Evolutionary conservation across 306 rosid genomes (phyloP), one percentile per base, ranked within the genome.

Genomic region (Cicer bijugum): DNA sequence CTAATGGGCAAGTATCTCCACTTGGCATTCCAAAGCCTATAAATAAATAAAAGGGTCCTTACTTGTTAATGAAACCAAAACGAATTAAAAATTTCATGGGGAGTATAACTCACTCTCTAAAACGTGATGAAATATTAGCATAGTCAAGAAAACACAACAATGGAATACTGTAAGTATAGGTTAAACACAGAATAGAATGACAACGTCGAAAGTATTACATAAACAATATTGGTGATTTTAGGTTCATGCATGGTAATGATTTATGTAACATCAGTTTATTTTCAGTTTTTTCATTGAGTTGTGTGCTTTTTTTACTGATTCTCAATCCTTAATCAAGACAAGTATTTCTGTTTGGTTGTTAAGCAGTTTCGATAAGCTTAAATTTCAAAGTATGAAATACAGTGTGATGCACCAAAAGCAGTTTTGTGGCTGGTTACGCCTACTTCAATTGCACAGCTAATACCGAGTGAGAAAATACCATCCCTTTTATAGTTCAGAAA

Each of bases 401-500:
- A 67, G 48, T 35, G 1, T 81, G 51, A 16, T 45, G 19, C 68
- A 52, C 77, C 23, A 20, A 20, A 20, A 20, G 23, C 2, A 20
- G 2, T 20, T 20, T 1, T 20, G 69, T 75, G 85, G 84, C 20
- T 87, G 61, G 66, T 83, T 57, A 43, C 75, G 69, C 87, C 86
- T 57, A 47, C 79, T 69, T 81, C 90, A 45, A 66, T 4, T 42
- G 93, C 87, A 45, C 95, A 91, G 46, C 64, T 85, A 61, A 16
- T 79, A 23, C 68, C 70, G 58, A 87, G 82, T 12, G 91, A 86
- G 70, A 75, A 40, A 58, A 58, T n/a, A 78, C 88, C 62, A 81
- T 86, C 63, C 85, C 87, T 0, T 83, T 91, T 70, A 89, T 82
- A 87, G 77, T 87, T 46, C 91, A 78, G 59, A 88, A 86, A 80